Evolutionary conservation across 208 protist species (phyloP).

Genomic region (Naegleria gruberi): DNA sequence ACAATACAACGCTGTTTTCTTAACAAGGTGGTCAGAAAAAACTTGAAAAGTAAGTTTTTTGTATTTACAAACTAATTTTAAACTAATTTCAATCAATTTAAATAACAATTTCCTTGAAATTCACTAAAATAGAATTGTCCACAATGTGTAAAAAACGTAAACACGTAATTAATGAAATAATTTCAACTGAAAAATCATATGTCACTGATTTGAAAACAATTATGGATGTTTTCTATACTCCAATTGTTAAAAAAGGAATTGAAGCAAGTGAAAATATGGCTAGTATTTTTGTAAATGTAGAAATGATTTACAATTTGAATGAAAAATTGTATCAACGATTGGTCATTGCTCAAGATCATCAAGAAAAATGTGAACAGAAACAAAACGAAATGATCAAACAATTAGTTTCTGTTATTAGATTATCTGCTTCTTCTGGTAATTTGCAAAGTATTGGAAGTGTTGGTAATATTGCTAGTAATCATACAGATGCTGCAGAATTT

Average conservation of each 20-base stretch:
- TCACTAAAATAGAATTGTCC: background rate
- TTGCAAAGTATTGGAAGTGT: too few species aligned
- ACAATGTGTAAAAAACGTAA: background rate
- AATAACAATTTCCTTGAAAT: background rate
- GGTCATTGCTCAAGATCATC: background rate
- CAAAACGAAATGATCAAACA: background rate
- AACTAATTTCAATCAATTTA: background rate
- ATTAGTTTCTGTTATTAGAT: background rate
- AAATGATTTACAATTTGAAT: slow-evolving; percentile 8
- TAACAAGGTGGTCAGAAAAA: background rate
- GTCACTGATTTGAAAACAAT: background rate
- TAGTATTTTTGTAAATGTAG: background rate
- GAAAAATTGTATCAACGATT: background rate
- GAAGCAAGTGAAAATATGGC: background rate
- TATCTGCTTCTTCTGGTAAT: background rate
- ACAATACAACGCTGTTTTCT: background rate
- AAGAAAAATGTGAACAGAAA: background rate
- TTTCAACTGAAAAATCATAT: background rate
- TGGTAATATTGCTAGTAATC: too few species aligned
- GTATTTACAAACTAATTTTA: background rate
- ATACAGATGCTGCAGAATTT: too few species aligned
- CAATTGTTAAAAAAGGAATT: background rate
- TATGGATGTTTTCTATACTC: background rate
- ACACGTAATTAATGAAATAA: background rate
- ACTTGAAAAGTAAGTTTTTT: background rate